phyloP scores from a whole-genome alignment of 2,329 filamentous ascomycete genomes.

The Phoma herbarum region DNA sequence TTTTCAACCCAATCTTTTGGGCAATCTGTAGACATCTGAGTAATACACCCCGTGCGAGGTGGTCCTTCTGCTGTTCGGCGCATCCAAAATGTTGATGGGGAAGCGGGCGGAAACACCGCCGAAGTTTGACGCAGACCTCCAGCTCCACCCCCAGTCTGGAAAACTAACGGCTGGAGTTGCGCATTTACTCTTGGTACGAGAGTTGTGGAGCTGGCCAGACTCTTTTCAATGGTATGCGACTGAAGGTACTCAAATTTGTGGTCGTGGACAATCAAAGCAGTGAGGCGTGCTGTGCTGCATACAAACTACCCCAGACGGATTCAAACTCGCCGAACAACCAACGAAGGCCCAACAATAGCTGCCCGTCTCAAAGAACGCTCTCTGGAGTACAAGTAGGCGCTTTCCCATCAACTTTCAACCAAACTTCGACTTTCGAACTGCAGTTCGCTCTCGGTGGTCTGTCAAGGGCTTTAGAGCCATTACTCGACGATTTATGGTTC shows the following conservation, averaged over 20 bases:
- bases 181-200: background rate
- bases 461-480: background rate
- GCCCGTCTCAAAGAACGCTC: background rate
- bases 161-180: background rate
- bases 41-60: background rate
- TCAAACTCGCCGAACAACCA: background rate
- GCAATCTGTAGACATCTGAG: background rate
- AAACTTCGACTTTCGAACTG: background rate
- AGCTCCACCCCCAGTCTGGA: background rate
- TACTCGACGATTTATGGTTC: background rate
- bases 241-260: background rate
- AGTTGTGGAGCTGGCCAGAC: background rate
- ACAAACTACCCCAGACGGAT: background rate
- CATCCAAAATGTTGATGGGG: background rate
- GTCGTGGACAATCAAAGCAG: background rate
- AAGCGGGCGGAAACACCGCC: background rate
- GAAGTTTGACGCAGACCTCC: background rate
- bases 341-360: background rate
- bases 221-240: background rate
- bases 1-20: background rate
- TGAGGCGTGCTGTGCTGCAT: background rate
- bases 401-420: background rate
- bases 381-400: background rate
- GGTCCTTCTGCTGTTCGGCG: background rate
- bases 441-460: background rate